These are phyloP conservation scores for Metarhizium album DNA, from an alignment of 2,329 filamentous ascomycete species.

Conservation along the genomic window DNA sequence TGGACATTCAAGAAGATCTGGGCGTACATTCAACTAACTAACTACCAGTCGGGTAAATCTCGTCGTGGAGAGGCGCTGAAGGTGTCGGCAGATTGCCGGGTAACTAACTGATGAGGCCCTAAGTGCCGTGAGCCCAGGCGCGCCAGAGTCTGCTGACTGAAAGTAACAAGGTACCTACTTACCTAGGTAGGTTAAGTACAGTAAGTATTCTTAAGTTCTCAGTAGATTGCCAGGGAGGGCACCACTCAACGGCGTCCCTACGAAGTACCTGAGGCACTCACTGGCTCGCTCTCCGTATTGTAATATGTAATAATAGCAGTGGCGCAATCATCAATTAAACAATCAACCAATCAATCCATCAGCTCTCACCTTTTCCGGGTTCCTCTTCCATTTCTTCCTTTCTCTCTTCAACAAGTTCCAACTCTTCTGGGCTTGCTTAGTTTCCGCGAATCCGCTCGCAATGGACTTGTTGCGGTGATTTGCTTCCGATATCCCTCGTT, in stretches of 20 bases:
- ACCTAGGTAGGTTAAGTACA: too few relatives aligned
- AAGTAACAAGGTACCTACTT: not conserved
- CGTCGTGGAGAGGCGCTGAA: not conserved
- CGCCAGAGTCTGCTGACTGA: too few relatives aligned
- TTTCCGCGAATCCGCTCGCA: not conserved
- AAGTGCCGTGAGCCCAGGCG: too few relatives aligned
- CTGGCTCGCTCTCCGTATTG: too few relatives aligned
- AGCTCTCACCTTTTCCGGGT: not conserved
- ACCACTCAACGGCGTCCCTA: too few relatives aligned
- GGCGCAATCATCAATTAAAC: too few relatives aligned
- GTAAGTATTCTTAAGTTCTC: too few relatives aligned
- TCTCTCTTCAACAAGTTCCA: not conserved
- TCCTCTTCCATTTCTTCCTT: not conserved
- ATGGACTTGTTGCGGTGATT: not conserved
- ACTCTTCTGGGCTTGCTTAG: not conserved
- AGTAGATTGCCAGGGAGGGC: too few relatives aligned
- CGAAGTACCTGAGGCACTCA: too few relatives aligned
- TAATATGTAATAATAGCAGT: too few relatives aligned
- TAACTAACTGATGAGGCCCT: not conserved
- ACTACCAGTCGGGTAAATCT: too few relatives aligned
- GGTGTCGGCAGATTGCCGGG: constrained; percentile 6
- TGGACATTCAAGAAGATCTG: not conserved
- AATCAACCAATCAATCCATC: not conserved
- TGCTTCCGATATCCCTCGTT: not conserved
- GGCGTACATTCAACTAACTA: too few relatives aligned